Evolutionary conservation across 106 monocot species (phyloP), one percentile per base, ranked within the genome.

Genomic region (Xerophyta viscosa): DNA sequence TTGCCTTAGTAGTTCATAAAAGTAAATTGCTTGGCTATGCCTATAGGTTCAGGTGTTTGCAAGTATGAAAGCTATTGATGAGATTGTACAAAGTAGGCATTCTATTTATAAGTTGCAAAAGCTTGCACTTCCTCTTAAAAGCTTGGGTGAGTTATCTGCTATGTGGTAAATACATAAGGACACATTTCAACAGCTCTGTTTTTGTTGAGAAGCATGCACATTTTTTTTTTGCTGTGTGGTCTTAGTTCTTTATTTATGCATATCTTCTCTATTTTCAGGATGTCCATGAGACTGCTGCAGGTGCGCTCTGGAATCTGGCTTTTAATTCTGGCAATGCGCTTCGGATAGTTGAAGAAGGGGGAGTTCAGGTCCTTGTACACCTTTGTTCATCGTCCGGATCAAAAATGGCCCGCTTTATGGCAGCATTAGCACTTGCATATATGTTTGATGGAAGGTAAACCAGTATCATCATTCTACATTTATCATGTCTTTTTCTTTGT

Each of bases 271-370:
- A 43, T 56, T 31, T 49, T 29, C 64, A 96, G 96, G 89, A 89
- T 79, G 89, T 96, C 46, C 96, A 96, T 57, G 96, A 96, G 76
- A 96, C 96, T 51, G 96, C 96, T 46, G 81, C 89, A 24, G 96
- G 96, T 2, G 96, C 96, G 56, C 81, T 96, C 19, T 96, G 96
- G 96, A 96, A 96, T 79, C 85, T 96, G 62, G 96, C 96, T 31
- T 96, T 89, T 59, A 81, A 96, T 85, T 75, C 89, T 23, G 82
- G 85, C 18, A 96, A 96, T 77, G 81, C 96, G 46, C 96, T 89
- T 57, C 76, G 84, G 20, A 89, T 96, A 63, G 85, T 96, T 62
- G 85, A 82, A 82, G 96, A 82, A 78, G 89, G 82, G 20, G 96
- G 96, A 30, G 96, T 96, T 22, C 73, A 78, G 22, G 75, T 70